phyloP scores from a whole-genome alignment of 176 grass and related monocot species.

The Aegilops bicornis region DNA sequence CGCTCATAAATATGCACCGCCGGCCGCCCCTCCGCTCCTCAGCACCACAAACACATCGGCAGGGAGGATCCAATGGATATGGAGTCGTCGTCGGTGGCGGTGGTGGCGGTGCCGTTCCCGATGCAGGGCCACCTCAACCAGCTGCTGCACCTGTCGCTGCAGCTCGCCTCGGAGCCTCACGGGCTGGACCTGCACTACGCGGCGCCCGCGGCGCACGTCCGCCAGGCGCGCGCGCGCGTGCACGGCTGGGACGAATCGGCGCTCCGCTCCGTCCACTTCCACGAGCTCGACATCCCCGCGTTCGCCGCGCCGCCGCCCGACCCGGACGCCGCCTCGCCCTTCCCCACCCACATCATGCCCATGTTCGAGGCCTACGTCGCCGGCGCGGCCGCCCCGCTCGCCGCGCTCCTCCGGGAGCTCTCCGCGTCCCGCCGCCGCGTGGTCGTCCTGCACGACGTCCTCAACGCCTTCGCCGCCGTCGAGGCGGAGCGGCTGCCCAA shows the following conservation, averaged over 20 bases:
- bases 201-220: not conserved
- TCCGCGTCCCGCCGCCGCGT: not conserved
- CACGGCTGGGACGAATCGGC: not conserved
- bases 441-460: not conserved
- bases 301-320: not conserved
- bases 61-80: not conserved
- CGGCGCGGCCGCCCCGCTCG: not conserved
- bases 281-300: slow-evolving; percentile 15
- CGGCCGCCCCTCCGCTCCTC: too few relatives aligned
- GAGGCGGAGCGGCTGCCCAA: too few relatives aligned
- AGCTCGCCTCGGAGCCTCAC: not conserved
- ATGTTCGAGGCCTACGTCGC: not conserved
- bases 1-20: too few relatives aligned
- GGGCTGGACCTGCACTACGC: not conserved
- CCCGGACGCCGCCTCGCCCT: not conserved
- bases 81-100: not conserved
- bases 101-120: not conserved
- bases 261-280: slow-evolving; percentile 7
- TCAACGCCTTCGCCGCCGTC: not conserved
- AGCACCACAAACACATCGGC: too few relatives aligned
- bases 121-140: not conserved
- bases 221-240: not conserved
- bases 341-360: slow-evolving; percentile 29
- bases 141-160: not conserved
- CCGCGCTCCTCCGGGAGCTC: slow-evolving; percentile 9